These are phyloP conservation scores for Quambalaria eucalypti DNA, from an alignment of 1,284 basidiomycete genomes.

Conservation along the genomic window DNA sequence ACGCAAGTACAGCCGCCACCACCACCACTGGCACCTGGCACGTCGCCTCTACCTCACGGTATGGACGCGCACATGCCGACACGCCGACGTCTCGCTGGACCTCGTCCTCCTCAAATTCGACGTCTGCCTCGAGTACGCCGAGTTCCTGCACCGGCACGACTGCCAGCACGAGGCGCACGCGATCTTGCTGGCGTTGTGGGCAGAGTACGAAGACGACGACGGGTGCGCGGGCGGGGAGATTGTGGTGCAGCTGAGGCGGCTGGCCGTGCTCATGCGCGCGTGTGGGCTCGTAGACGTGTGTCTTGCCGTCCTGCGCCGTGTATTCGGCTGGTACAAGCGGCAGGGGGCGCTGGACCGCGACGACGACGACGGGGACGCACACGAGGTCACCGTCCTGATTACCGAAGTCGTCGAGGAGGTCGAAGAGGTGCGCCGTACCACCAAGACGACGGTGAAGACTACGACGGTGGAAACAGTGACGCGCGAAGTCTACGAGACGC, in stretches of 20 bases:
- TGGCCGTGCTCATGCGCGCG: slow-evolving; percentile 2
- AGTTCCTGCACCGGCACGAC: too few relatives aligned
- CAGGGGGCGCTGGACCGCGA: neutral
- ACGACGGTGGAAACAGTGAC: slow-evolving; percentile 3
- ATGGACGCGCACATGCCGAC: too few relatives aligned
- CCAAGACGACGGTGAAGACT: slow-evolving; percentile 3
- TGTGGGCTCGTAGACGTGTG: slow-evolving; percentile 1
- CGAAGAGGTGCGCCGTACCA: slow-evolving; percentile 2
- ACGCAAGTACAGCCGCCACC: neutral
- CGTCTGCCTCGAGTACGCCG: too few relatives aligned
- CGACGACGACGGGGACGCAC: neutral
- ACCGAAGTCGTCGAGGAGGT: slow-evolving; percentile 4
- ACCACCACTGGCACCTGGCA: slow-evolving; percentile 2
- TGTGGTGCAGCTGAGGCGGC: slow-evolving; percentile 1
- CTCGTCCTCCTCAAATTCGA: too few relatives aligned
- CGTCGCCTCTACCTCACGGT: slow-evolving; percentile 4
- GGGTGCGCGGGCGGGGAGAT: too few relatives aligned
- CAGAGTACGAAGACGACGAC: too few relatives aligned
- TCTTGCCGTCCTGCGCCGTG: neutral
- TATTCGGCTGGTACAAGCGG: slow-evolving; percentile 6
- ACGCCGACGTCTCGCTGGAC: too few relatives aligned
- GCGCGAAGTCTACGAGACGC: slow-evolving; percentile 6
- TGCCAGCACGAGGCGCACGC: too few relatives aligned
- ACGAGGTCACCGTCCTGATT: slow-evolving; percentile 1
- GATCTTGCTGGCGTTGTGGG: too few relatives aligned